Evolutionary conservation across 345 rosid species (phyloP), one percentile per base, ranked within the genome.

Genomic region (Eucalyptus sideroxylon): DNA sequence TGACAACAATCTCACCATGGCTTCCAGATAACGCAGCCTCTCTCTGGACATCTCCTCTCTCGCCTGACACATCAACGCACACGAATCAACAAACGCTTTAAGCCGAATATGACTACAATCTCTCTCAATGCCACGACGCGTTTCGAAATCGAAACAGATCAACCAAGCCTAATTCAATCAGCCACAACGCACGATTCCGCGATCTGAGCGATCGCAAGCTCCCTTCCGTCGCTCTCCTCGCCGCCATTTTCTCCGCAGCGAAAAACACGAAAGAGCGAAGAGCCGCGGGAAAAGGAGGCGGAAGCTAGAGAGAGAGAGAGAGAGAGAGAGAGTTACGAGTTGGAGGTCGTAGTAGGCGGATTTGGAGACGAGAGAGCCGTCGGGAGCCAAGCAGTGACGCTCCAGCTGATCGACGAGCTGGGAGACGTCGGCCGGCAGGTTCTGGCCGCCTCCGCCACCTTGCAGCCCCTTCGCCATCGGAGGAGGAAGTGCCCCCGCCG

Each of bases 11-110:
- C 88, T 91, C 90, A 97, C 99, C 99, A 97, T 96, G 87, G 99
- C 96, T 95, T 98, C 99, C 88, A 98, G 93, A 89, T 97, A 96
- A 42, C 98, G 98, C 87, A 98, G 80, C 91, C 98, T 95, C 94
- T 97, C 99, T 86, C 96, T 94, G 49, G 95, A 95, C 99, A 96
- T 98, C 91, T 97, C 99, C 91, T 98, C 99, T 92, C 98, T 95
- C 21, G 99, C 99, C 98, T 97, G 94, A 90, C 91, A 92, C 87
- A 88, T 31, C 87, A 40, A 17, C 8, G 47, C 53, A 31, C 53
- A 34, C 88, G 49, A 49, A 30, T 65, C 31, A 80, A 86, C 23
- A 72, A 88, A 37, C 31, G 42, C n/a, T 44, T 44, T 24, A 34
- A 30, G 47, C 81, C 50, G 81, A 67, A 87, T 55, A 16, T 81